Base-by-base conservation (phyloP, 306 rosid genomes). In the Medicago ruthenica region DNA sequence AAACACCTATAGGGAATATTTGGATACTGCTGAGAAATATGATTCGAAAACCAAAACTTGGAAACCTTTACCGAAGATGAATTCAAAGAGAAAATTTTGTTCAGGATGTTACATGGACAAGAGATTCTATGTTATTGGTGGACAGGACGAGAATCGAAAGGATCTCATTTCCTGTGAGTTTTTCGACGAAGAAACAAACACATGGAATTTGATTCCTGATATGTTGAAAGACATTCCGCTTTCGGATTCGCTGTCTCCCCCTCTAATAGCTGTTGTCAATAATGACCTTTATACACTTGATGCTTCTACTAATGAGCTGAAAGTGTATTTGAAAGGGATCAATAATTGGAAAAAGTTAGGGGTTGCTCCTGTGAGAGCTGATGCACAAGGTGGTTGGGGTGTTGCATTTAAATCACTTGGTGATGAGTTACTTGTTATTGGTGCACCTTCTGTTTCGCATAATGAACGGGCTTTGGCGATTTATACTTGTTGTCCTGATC, bases 321-420 rank as follows among this genome's bases (percentile, higher is more conserved):
- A 89, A 83, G 80, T 90, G 9, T 90, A 86, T 54, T 4, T 84
- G 39, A 90, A 90, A 76, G 55, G 45, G 17, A 82, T 62, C 40
- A 89, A 87, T 41, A 31, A 84, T 27, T 93, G 98, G 98, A 86
- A 82, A 82, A 86, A 68, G 41, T 58, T 90, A 41, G 98, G 98
- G 7, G 67, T 67, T 8, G 98, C 58, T 31, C 96, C 98, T 9
- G 95, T 93, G 39, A 76, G 85, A 45, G 96, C 93, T 51, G 91
- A 88, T 74, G 82, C 68, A 14, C 79, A 70, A 27, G 18, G 87
- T 9, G 98, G 98, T 31, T 90, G 96, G 96, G 98, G 98, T 34
- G 87, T 93, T 8, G 98, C 95, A 2, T 93, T 93, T 41, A 93
- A 93, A 61, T 89, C 95, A 1, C 86, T 93, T 1, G 96, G 96